Percentiles rank a stretch among this genome's conserved stretches.
These are phyloP conservation scores for Schrenkiella parvula DNA, from an alignment of 345 rosid species.

Conservation along the genomic window DNA sequence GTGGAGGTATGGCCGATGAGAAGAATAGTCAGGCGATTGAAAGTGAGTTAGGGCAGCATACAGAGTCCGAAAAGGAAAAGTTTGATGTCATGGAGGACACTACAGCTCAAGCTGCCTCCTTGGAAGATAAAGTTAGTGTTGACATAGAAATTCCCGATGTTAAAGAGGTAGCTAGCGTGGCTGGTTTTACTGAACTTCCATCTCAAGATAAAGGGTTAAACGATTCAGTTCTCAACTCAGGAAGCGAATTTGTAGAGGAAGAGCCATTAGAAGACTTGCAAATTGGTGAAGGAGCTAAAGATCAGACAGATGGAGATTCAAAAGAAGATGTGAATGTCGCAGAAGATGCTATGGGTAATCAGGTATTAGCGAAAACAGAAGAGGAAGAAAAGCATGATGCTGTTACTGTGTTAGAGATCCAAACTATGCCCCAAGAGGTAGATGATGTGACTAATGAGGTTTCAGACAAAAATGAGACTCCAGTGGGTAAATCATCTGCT, in stretches of 20 bases:
- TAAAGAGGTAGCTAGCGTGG: constrained; percentile 24
- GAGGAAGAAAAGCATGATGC: constrained; percentile 18
- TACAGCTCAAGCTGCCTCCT: constrained; percentile 8
- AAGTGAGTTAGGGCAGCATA: neutral
- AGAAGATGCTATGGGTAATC: constrained; percentile 14
- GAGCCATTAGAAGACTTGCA: constrained; percentile 5
- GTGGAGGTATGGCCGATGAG: constrained; percentile 5
- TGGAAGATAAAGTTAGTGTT: constrained; percentile 27
- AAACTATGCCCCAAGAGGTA: constrained; percentile 22
- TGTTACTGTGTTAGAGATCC: constrained; percentile 2
- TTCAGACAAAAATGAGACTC: constrained; percentile 2
- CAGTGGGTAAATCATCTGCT: constrained; percentile 10
- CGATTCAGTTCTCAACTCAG: constrained; percentile 5
- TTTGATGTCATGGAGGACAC: constrained; percentile 19
- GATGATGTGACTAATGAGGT: constrained; percentile 13
- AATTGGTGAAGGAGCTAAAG: constrained; percentile 17
- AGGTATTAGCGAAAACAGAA: constrained; percentile 2
- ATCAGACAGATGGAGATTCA: constrained; percentile 7
- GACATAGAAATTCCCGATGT: constrained; percentile 27
- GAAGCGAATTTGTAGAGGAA: constrained; percentile 7
- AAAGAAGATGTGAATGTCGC: constrained; percentile 6
- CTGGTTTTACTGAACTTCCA: constrained; percentile 20
- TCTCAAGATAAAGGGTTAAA: constrained; percentile 13
- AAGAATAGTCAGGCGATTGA: constrained; percentile 12
- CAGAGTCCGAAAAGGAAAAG: constrained; percentile 6